These are phyloP conservation scores for Yarrowia hollandica DNA, from an alignment of 805 yeast species.

Conservation along the genomic window DNA sequence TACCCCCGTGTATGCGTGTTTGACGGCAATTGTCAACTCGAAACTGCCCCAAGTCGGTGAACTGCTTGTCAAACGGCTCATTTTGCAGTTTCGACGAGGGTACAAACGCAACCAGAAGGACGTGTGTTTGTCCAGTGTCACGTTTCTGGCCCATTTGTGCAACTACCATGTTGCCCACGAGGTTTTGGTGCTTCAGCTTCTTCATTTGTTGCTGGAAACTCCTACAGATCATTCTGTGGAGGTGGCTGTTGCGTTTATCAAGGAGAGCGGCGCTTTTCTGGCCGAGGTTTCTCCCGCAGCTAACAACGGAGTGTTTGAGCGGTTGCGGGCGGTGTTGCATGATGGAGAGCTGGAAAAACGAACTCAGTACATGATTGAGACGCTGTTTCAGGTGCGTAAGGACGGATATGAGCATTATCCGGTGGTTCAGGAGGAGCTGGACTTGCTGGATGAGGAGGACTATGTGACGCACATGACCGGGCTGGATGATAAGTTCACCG, in stretches of 20 bases:
- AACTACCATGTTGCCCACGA: conserved; percentile 63
- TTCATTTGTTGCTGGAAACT: conserved; percentile 49
- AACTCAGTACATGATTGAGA: conserved; percentile 51
- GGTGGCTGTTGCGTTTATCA: conserved; percentile 53
- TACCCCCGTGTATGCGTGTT: conserved; percentile 56
- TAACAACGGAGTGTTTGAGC: conserved; percentile 54
- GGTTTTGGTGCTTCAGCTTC: conserved; percentile 53
- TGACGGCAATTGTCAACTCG: conserved; percentile 62
- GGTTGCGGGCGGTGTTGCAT: conserved; percentile 60
- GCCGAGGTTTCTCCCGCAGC: conserved; percentile 48
- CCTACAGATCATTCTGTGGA: conserved; percentile 59
- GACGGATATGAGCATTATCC: conserved; percentile 47
- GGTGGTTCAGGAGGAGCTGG: conserved; percentile 50
- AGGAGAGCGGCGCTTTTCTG: conserved; percentile 54
- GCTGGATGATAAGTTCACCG: conserved; percentile 53
- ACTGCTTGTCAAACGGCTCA: conserved; percentile 52
- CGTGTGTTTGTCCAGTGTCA: conserved; percentile 47
- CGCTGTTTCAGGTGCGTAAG: conserved; percentile 53
- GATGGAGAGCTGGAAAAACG: conserved; percentile 50
- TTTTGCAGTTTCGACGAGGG: conserved; percentile 58
- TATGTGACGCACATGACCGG: conserved; percentile 55
- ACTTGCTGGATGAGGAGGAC: conserved; percentile 64
- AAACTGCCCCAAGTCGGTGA: conserved; percentile 70
- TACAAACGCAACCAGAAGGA: conserved; percentile 51
- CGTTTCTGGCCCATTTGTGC: conserved; percentile 61